These are phyloP conservation scores for Phytomonas sp. DNA, from an alignment of 208 protist genomes.

Conservation along the genomic window DNA sequence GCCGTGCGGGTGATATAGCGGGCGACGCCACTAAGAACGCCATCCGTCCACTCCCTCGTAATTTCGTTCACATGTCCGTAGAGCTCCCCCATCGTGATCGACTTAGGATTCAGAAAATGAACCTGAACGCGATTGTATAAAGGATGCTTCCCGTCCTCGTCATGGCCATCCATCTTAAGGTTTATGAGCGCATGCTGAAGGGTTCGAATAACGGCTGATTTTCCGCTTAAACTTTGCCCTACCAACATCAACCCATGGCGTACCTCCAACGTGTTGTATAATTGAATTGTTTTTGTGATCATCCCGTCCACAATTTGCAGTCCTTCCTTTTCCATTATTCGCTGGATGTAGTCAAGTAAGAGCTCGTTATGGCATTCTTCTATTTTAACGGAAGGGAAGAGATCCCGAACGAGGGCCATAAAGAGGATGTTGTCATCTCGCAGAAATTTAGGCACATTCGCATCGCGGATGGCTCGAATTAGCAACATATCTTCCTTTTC, in stretches of 20 bases:
- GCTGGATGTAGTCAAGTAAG: slow-evolving; percentile 69
- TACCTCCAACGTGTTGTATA: slow-evolving; percentile 91
- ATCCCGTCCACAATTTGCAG: slow-evolving; percentile 81
- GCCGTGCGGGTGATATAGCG: slow-evolving; percentile 75
- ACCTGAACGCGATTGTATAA: slow-evolving; percentile 81
- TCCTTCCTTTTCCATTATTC: slow-evolving; percentile 56
- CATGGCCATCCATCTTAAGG: slow-evolving; percentile 63
- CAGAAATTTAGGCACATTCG: slow-evolving; percentile 93
- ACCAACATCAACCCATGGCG: slow-evolving; percentile 94
- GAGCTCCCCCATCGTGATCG: slow-evolving; percentile 94
- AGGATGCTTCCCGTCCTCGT: slow-evolving; percentile 22
- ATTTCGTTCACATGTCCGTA: slow-evolving; percentile 95
- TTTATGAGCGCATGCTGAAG: slow-evolving; percentile 76
- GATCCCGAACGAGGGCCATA: slow-evolving; percentile 89
- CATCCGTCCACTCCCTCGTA: slow-evolving; percentile 96
- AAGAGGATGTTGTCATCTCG: slow-evolving; percentile 92
- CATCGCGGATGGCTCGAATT: slow-evolving; percentile 91
- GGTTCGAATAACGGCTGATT: slow-evolving; percentile 80
- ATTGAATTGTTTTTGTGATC: slow-evolving; percentile 86
- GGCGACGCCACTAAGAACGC: slow-evolving; percentile 93
- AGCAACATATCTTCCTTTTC: slow-evolving; percentile 92
- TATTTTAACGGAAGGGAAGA: slow-evolving; percentile 88
- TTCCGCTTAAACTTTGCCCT: slow-evolving; percentile 92
- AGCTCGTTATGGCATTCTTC: slow-evolving; percentile 70
- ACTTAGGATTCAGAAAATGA: slow-evolving; percentile 93